Percentiles rank a stretch among this genome's conserved stretches.
phyloP scores from a whole-genome alignment of 73 alveolate genomes.

The Paramecium bursaria region DNA sequence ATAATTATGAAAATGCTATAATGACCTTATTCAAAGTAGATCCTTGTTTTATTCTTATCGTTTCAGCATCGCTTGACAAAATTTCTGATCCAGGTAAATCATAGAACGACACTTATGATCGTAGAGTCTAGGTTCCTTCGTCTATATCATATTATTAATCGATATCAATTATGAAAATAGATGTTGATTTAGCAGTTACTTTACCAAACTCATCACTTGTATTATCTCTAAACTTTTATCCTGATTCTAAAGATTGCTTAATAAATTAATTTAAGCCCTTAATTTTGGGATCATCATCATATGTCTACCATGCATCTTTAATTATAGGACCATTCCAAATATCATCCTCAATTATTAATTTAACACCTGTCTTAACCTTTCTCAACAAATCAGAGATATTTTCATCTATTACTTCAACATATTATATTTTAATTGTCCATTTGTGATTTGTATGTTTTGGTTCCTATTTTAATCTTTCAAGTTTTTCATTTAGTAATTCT shows the following conservation, averaged over 20 bases:
- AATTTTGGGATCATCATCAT: too few relatives aligned
- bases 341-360: constrained; percentile 85
- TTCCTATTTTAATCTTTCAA: constrained; percentile 73
- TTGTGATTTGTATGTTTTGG: constrained; percentile 82
- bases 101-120: constrained; percentile 82
- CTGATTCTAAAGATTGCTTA: too few relatives aligned
- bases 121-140: constrained; percentile 79
- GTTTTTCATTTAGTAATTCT: constrained; percentile 87
- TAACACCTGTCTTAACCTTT: constrained; percentile 87
- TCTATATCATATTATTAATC: constrained; percentile 82
- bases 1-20: constrained; percentile 85
- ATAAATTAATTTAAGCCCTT: too few relatives aligned
- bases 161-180: constrained; percentile 92
- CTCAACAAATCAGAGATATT: constrained; percentile 90
- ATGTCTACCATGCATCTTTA: constrained; percentile 94
- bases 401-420: constrained; percentile 97
- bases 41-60: constrained; percentile 90
- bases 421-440: constrained; percentile 92
- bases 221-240: constrained; percentile 84
- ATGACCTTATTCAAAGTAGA: constrained; percentile 91
- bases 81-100: constrained; percentile 98
- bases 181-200: constrained; percentile 91
- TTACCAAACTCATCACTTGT: constrained; percentile 94
- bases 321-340: constrained; percentile 97
- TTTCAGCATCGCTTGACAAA: constrained; percentile 94